These are phyloP conservation scores for Alternaria arborescens DNA, from an alignment of 2,329 filamentous ascomycete genomes.

Conservation along the genomic window DNA sequence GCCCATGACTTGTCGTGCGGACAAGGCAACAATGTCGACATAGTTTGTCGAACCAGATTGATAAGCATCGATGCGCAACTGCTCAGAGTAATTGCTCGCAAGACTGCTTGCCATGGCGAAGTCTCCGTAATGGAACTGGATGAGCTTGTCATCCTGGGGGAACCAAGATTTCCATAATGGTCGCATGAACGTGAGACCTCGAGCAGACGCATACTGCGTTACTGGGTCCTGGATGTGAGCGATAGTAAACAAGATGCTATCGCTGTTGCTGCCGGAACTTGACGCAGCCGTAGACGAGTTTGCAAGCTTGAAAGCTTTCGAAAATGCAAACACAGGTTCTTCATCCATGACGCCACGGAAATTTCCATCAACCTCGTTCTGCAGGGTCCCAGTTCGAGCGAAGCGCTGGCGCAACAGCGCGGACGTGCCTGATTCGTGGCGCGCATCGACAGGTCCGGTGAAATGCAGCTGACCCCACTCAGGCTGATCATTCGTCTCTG, in stretches of 20 bases:
- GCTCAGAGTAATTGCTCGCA: constrained; percentile 76
- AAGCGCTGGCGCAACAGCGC: constrained; percentile 72
- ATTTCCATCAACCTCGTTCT: constrained; percentile 70
- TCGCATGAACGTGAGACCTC: constrained; percentile 79
- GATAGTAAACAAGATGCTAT: constrained; percentile 75
- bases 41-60: constrained; percentile 78
- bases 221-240: constrained; percentile 80
- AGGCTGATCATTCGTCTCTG: constrained; percentile 74
- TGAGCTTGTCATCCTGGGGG: constrained; percentile 66
- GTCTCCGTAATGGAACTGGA: constrained; percentile 80
- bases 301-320: constrained; percentile 48
- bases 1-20: constrained; percentile 81
- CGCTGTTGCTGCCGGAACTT: constrained; percentile 48
- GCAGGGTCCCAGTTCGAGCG: constrained; percentile 70
- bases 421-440: constrained; percentile 76
- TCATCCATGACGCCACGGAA: constrained; percentile 78
- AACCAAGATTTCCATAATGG: constrained; percentile 85
- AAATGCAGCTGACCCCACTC: constrained; percentile 88
- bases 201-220: constrained; percentile 78
- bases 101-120: constrained; percentile 70
- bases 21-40: constrained; percentile 78
- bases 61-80: constrained; percentile 75
- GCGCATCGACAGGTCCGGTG: constrained; percentile 71
- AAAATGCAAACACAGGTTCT: constrained; percentile 83
- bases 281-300: constrained; percentile 20